Percentiles rank a stretch among this genome's conserved stretches.
Conservation (phyloP, 352 stramenopile species). For the Phytophthora podocarpi region DNA sequence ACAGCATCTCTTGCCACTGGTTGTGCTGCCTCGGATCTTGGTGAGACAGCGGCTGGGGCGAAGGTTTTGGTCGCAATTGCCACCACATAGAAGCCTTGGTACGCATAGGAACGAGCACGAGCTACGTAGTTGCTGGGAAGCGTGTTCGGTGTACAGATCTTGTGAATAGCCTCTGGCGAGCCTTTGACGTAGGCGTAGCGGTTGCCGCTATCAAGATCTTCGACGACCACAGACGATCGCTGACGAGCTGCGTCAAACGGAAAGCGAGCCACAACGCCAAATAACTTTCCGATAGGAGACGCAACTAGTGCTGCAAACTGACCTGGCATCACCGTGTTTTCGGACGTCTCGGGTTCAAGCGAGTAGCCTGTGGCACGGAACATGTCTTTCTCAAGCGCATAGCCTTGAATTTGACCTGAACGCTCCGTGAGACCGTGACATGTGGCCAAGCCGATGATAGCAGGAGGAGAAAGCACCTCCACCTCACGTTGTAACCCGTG, state of each 20-base stretch:
- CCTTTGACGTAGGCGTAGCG: slow-evolving; percentile 76
- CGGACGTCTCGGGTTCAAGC: slow-evolving; percentile 49
- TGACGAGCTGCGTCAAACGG: slow-evolving; percentile 75
- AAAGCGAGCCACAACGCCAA: slow-evolving; percentile 73
- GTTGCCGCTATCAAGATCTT: slow-evolving; percentile 67
- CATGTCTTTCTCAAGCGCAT: slow-evolving; percentile 77
- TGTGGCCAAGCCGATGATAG: slow-evolving; percentile 67
- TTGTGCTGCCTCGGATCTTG: slow-evolving; percentile 42
- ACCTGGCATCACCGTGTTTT: slow-evolving; percentile 22
- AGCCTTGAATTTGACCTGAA: slow-evolving; percentile 59
- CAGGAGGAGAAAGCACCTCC: slow-evolving; percentile 64
- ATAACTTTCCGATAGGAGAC: slow-evolving; percentile 71
- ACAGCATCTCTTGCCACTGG: slow-evolving; percentile 70
- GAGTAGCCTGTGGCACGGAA: slow-evolving; percentile 69
- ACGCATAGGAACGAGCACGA: slow-evolving; percentile 62
- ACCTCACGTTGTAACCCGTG: slow-evolving; percentile 67
- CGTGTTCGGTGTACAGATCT: slow-evolving; percentile 66
- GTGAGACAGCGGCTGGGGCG: slow-evolving; percentile 22
- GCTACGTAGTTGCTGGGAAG: slow-evolving; percentile 77
- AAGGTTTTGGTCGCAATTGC: slow-evolving; percentile 68
- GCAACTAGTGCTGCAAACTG: slow-evolving; percentile 67
- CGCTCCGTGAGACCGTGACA: slow-evolving; percentile 70
- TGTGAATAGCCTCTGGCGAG: slow-evolving; percentile 59
- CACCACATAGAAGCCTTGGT: slow-evolving; percentile 87
- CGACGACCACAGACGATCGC: slow-evolving; percentile 71